Evolutionary conservation across 2,329 filamentous ascomycete genomes (phyloP).

Genomic region (Massarina eburnea): DNA sequence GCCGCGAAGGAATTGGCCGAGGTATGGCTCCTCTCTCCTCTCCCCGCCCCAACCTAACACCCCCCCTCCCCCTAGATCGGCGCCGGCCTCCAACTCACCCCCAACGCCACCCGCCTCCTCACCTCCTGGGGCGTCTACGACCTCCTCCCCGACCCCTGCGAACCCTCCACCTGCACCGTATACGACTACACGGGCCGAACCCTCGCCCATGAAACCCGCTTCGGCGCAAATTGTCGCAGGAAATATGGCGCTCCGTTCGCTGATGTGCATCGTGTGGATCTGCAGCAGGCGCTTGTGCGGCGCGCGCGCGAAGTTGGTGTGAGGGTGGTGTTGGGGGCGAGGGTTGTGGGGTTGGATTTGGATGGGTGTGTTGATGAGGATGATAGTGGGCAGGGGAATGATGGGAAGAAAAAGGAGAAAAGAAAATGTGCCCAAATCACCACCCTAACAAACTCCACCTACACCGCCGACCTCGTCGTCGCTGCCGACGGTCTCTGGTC

Average conservation of each 20-base stretch:
- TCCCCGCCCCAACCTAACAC: neutral
- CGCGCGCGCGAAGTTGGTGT: slow-evolving; percentile 58
- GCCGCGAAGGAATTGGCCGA: slow-evolving; percentile 46
- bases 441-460: slow-evolving; percentile 39
- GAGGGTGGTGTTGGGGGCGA: slow-evolving; percentile 51
- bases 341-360: slow-evolving; percentile 46
- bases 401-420: slow-evolving; percentile 2
- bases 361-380: neutral
- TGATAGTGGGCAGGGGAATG: neutral
- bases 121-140: slow-evolving; percentile 54
- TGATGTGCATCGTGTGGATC: slow-evolving; percentile 64
- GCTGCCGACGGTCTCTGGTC: slow-evolving; percentile 68
- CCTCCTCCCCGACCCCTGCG: slow-evolving; percentile 41
- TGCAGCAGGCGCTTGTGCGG: slow-evolving; percentile 57
- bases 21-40: slow-evolving; percentile 23
- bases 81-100: slow-evolving; percentile 40
- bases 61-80: slow-evolving; percentile 25
- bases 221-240: slow-evolving; percentile 54
- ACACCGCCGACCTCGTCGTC: slow-evolving; percentile 59
- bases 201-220: slow-evolving; percentile 55
- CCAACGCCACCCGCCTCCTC: slow-evolving; percentile 51
- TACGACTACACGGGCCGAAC: slow-evolving; percentile 55
- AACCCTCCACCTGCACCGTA: slow-evolving; percentile 54
- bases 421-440: slow-evolving; percentile 41
- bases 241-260: slow-evolving; percentile 61